These are phyloP conservation scores for Yamagishiella unicocca DNA, from an alignment of 139 green algal species.

Conservation along the genomic window DNA sequence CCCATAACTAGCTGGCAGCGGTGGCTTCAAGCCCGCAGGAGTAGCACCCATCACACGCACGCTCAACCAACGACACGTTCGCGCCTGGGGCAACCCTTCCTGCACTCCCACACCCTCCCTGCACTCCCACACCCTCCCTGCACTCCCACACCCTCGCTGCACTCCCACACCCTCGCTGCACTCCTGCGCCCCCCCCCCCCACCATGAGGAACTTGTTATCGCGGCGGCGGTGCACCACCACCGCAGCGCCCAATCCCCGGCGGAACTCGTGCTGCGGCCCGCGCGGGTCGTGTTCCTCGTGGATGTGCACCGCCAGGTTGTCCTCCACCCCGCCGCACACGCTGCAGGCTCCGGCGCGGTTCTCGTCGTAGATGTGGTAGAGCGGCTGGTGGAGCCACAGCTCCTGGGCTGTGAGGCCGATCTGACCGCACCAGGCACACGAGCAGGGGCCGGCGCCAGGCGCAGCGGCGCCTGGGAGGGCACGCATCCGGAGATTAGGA, in stretches of 20 bases:
- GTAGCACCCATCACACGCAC: too few relatives aligned
- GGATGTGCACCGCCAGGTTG: slow-evolving; percentile 24
- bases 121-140: too few relatives aligned
- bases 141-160: too few relatives aligned
- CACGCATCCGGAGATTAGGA: too few relatives aligned
- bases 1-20: too few relatives aligned
- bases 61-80: too few relatives aligned
- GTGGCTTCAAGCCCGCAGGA: too few relatives aligned
- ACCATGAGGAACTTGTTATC: slow-evolving; percentile 46
- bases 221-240: slow-evolving; percentile 19
- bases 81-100: too few relatives aligned
- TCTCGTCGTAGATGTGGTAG: slow-evolving; percentile 39
- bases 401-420: background rate
- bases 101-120: too few relatives aligned
- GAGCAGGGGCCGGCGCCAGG: background rate
- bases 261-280: background rate
- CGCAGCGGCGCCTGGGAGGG: too few relatives aligned
- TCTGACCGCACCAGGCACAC: slow-evolving; percentile 27
- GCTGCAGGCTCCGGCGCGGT: background rate
- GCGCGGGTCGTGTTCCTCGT: background rate
- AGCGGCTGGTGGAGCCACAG: slow-evolving; percentile 40
- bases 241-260: background rate
- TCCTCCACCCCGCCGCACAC: background rate
- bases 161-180: too few relatives aligned
- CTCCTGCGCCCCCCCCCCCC: background rate